Evolutionary conservation across 352 stramenopile genomes (phyloP).

Genomic region (Globisporangium nodosum): DNA sequence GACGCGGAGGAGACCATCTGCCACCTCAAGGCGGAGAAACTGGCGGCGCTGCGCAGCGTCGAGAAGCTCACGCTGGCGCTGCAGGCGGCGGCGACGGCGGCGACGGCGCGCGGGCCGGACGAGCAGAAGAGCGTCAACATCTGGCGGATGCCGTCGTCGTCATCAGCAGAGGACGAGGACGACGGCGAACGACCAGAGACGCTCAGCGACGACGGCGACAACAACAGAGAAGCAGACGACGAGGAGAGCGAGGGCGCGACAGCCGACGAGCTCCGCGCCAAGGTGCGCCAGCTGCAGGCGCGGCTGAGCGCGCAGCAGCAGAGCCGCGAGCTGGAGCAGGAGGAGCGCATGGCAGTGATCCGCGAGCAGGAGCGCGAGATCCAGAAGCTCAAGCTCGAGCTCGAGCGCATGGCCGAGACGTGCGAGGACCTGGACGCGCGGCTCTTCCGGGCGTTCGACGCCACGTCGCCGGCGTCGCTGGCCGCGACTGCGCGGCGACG

Average conservation of each 20-base stretch:
- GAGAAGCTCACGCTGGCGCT: conserved; percentile 36
- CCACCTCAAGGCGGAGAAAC: conserved; percentile 70
- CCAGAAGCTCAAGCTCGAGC: conserved; percentile 23
- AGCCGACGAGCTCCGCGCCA: conserved; percentile 7
- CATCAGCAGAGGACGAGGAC: not conserved
- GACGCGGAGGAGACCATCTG: conserved; percentile 69
- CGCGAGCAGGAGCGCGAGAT: conserved; percentile 55
- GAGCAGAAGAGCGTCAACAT: conserved; percentile 8
- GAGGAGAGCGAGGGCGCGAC: not conserved
- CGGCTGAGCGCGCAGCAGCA: conserved; percentile 29
- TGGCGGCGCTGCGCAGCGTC: conserved; percentile 41
- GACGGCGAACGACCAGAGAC: not conserved
- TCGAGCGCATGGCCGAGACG: conserved; percentile 28
- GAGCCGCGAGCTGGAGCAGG: conserved; percentile 31
- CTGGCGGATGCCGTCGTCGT: not conserved
- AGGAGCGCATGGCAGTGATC: conserved; percentile 55
- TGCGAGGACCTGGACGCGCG: conserved; percentile 26
- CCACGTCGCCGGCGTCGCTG: conserved; percentile 7
- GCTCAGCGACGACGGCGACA: not conserved
- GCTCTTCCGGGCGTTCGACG: conserved; percentile 1
- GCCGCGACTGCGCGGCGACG: not conserved
- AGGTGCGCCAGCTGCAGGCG: conserved; percentile 37
- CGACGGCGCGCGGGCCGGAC: not conserved
- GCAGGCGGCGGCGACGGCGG: not conserved
- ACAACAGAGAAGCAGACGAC: not conserved